phyloP scores from a whole-genome alignment of 1,139 yeast genomes.

The Scheffersomyces cryptocercus region DNA sequence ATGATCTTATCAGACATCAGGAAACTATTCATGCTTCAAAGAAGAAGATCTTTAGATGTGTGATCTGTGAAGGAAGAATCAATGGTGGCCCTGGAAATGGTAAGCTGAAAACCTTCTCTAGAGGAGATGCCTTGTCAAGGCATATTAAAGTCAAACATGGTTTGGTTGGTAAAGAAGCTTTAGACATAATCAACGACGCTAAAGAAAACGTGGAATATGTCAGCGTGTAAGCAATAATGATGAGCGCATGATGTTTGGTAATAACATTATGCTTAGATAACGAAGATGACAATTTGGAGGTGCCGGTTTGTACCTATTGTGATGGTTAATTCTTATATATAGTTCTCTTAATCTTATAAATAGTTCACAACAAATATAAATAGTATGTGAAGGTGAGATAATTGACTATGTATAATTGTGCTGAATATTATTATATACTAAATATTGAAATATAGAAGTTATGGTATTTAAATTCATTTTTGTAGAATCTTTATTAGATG shows the following conservation, averaged over 20 bases:
- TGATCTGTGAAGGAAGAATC: constrained; percentile 50
- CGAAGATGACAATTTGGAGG: neutral
- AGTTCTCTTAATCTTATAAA: neutral
- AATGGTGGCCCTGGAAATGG: constrained; percentile 59
- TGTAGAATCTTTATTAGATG: neutral
- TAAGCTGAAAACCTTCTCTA: constrained; percentile 52
- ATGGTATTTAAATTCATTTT: neutral
- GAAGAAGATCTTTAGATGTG: constrained; percentile 51
- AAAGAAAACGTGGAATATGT: constrained; percentile 74
- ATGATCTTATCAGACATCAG: constrained; percentile 51
- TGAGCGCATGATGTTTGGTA: too few species aligned
- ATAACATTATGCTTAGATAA: neutral
- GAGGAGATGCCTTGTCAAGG: constrained; percentile 52
- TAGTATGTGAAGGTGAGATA: neutral
- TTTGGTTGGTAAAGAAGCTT: constrained; percentile 47
- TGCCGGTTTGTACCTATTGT: neutral
- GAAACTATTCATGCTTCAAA: constrained; percentile 51
- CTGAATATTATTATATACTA: too few species aligned
- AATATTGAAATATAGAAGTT: too few species aligned
- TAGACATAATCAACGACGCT: constrained; percentile 69
- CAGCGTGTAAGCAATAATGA: constrained; percentile 16
- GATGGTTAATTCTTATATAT: neutral
- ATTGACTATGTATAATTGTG: neutral
- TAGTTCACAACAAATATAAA: neutral
- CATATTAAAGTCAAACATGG: constrained; percentile 52